Conservation (phyloP, 2,329 filamentous ascomycete species). For the Apiospora malaysiana region DNA sequence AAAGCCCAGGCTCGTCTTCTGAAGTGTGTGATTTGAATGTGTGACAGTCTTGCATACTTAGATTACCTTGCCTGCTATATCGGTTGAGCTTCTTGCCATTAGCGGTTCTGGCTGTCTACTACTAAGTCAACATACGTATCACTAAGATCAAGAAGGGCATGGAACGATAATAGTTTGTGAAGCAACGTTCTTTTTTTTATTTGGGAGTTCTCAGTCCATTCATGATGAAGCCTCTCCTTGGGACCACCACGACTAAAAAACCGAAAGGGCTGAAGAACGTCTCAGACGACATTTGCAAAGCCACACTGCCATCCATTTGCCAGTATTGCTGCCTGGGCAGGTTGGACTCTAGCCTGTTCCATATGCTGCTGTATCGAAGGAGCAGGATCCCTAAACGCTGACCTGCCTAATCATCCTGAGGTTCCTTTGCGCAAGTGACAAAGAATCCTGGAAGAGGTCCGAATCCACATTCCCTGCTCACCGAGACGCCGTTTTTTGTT, state of each 20-base stretch:
- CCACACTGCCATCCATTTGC: conserved; percentile 31
- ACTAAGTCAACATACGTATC: too few relatives aligned
- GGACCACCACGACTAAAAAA: conserved; percentile 43
- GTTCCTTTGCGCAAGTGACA: conserved; percentile 25
- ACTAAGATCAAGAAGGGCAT: conserved; percentile 1
- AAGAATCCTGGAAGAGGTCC: conserved; percentile 30
- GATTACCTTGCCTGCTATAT: background rate
- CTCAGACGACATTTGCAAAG: conserved; percentile 42
- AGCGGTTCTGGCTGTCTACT: background rate
- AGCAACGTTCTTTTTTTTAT: conserved; percentile 42
- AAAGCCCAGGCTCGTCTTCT: too few relatives aligned
- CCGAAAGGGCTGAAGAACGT: conserved; percentile 41
- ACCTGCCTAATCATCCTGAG: conserved; percentile 31
- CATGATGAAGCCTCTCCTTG: conserved; percentile 43
- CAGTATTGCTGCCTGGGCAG: conserved; percentile 31
- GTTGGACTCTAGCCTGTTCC: conserved; percentile 39
- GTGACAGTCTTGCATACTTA: background rate
- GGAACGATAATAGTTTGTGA: conserved; percentile 20
- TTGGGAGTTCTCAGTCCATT: conserved; percentile 50
- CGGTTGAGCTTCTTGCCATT: background rate
- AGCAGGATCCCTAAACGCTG: conserved; percentile 38
- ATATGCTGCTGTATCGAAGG: conserved; percentile 34
- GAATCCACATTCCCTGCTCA: conserved; percentile 38
- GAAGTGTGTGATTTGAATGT: too few relatives aligned
- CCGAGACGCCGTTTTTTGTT: conserved; percentile 37